Base-by-base conservation (phyloP, 768 basidiomycete genomes). In the Leccinum fibrillosum region DNA sequence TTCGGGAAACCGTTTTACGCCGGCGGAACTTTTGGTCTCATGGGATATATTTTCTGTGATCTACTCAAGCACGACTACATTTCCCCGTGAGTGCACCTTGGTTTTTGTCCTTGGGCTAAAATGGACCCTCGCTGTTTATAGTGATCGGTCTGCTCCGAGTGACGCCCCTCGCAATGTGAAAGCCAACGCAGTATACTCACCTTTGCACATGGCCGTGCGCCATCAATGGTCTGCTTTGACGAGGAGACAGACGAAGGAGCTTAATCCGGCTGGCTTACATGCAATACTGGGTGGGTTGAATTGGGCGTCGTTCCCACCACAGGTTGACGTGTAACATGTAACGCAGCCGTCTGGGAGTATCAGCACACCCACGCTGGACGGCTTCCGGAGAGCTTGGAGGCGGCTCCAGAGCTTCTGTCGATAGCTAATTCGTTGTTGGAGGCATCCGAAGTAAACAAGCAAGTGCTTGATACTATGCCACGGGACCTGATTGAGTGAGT, bases 1-100 rank as follows among this genome's bases (percentile, higher is more conserved):
- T 77, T 82, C 51, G 76, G 78, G 45, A 93, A 88, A 61, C 87
- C 91, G 6, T 88, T 98, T 70, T 98, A 97, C 66, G 85, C 88
- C n/a, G 94, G 94, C 1, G 92, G 92, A 11, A 88, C 90, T 15
- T 95, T 93, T 70, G 96, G 96, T 21, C 78, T 95, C 58, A 76
- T 86, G 49, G 96, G 96, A 15, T 99, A 93, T 74, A 92, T 97
- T 66, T 97, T 98, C 69, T 93, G 92, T 61, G 95, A 98, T 71
- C 80, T 99, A 55, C 78, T 94, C 56, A 80, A 83, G 55, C 96
- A 97, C 66, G 87, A 94, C 60, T 93, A 89, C 71, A 84, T 97
- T 61, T 76, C 86, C 49, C 84, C 88, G 96, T 95, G 75, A 75
- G 94, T 72, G 42, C 39, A 50, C 37, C 48, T 25, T 25, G 39